Base-by-base conservation (phyloP, 371 early-diverging fungal genomes). In the Actinomucor elegans region DNA sequence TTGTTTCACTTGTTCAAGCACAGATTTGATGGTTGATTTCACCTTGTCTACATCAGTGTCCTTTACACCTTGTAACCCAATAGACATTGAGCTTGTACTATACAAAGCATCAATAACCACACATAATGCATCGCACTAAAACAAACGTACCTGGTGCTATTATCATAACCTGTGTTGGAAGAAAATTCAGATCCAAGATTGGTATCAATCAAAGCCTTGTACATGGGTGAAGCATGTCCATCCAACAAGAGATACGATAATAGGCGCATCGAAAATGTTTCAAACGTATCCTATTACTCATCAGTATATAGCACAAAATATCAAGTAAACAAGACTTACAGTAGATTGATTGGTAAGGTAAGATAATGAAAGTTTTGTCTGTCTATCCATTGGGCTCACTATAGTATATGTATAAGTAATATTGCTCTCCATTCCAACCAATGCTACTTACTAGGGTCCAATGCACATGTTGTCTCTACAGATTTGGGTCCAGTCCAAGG, bases 161-260 rank as follows among this genome's bases (percentile, higher is more conserved):
- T 71, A 61, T 92, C 90, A 59, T 92, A 94, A 10, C 98, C 98
- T 6, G 92, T 93, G 51, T 88, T 91, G 8, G 92, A 80, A 32
- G 91, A 87, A 72, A 92, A 97, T 51, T 96, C 98, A 0, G 92
- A 82, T 12, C 95, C 97, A n/a, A 97, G 66, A 37, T 91, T 88
- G 32, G 91, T 82, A 63, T 96, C 96, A 37, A 97, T 94, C 64
- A 97, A 76, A n/a, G 93, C 91, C 68, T 94, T 81, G 69, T 94
- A 93, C 91, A 97, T 90, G 11, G 98, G 98, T 10, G 94, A 86
- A 14, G 94, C 85, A 43, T 92, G 87, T 21, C 97, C 96, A 67
- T 90, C 89, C 18, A 91, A 69, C 18, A 97, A 76, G 45, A 97
- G 77, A 49, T 81, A 83, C 3, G 91, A 83, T 18, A 97, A 77